Conservation (phyloP, 306 rosid species). For the Citrullus colocynthis region DNA sequence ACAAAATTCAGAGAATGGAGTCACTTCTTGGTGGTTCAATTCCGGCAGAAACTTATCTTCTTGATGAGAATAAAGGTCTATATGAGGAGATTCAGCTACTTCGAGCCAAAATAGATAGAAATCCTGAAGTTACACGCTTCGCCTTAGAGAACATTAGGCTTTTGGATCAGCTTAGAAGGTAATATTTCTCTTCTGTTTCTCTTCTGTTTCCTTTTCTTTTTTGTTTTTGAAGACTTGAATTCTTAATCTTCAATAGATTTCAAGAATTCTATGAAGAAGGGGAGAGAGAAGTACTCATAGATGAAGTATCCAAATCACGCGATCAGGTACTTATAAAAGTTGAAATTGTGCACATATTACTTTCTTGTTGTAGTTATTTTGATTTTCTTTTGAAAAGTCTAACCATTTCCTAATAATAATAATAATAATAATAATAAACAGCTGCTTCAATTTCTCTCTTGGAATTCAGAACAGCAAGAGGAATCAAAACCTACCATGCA, state of each 20-base stretch:
- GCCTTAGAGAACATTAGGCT: conserved; percentile 94
- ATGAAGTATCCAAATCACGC: conserved; percentile 54
- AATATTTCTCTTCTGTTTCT: neutral
- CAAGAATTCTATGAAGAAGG: conserved; percentile 96
- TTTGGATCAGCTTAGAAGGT: conserved; percentile 88
- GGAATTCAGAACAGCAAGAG: conserved; percentile 26
- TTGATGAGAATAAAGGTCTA: conserved; percentile 62
- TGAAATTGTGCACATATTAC: neutral
- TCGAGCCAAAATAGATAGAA: conserved; percentile 66
- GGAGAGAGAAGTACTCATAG: conserved; percentile 69
- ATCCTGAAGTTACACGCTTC: conserved; percentile 94
- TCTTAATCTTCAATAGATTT: conserved; percentile 32
- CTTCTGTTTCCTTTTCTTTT: conserved; percentile 6
- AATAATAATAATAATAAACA: conserved; percentile 13
- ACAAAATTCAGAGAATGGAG: conserved; percentile 77
- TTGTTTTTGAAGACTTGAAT: neutral
- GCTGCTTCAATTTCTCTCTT: conserved; percentile 66
- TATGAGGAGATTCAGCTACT: conserved; percentile 76
- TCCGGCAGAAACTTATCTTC: conserved; percentile 42
- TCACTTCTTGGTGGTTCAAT: conserved; percentile 49
- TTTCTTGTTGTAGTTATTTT: neutral
- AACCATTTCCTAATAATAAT: neutral
- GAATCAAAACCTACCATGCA: conserved; percentile 26
- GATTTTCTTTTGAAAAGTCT: neutral
- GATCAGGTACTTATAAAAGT: conserved; percentile 50